Evolutionary conservation across 2,329 filamentous ascomycete species (phyloP), one percentile per base, ranked within the genome.

Genomic region (Exophiala sp.): DNA sequence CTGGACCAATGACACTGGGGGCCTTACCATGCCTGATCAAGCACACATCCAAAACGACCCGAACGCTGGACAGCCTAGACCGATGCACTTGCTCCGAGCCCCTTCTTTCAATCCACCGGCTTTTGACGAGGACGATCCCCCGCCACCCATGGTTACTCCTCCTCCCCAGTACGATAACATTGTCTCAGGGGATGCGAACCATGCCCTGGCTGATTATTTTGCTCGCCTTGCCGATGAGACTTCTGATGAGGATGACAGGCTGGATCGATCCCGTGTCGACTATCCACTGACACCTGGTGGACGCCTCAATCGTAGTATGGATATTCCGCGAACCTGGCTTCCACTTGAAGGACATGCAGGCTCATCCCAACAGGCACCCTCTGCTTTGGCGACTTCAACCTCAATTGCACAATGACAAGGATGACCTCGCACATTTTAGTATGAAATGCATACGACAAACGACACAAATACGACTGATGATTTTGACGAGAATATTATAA

Each of bases 61-160:
- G 3, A 74, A 71, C 46, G 69, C 76, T 21, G 65, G 72, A 47
- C 72, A 78, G 6, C 75, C 81, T 34, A 81, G 90, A 4, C 91
- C 91, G 0, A 95, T 96, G 48, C 91, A 96, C 68, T 79, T 96
- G 2, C 72, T 95, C 32, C 85, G 91, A 20, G 81, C 84, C 5
- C 91, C 91, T 0, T 95, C 89, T 0, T 95, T 91, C 72, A 91
- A 91, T 55, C 91, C 91, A 1, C 91, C 91, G 0, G 83, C 89
- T 0, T 96, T 95, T 65, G 86, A 94, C 58, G 89, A 89, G 4
- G 87, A 95, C 49, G 79, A 84, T 4, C 85, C 88, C 0, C 88
- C 89, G 3, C 87, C 87, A 47, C 84, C 86, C 1, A 69, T 88
- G 12, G 77, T 88, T 60, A 95, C 90, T 0, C 91, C 91, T 1